Evolutionary conservation across 169 alveolate species (phyloP).

Genomic region (Cryptosporidium parvum): DNA sequence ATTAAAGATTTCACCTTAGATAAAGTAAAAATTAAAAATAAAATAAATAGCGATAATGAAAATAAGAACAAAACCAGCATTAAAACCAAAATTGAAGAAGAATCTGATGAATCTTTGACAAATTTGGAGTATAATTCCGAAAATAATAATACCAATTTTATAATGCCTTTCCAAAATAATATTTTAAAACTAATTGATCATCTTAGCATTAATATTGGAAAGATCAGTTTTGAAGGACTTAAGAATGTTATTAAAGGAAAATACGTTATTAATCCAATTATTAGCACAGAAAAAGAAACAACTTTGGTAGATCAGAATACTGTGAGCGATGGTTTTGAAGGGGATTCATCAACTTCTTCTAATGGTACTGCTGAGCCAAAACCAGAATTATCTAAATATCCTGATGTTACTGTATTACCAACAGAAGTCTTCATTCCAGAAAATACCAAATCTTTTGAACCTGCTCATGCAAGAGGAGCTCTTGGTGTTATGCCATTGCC

Average conservation of each 20-base stretch:
- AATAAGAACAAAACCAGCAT: slow-evolving; percentile 1
- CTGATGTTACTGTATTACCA: background rate
- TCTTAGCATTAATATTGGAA: slow-evolving; percentile 16
- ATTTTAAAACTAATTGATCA: slow-evolving; percentile 12
- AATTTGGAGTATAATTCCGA: slow-evolving; percentile 6
- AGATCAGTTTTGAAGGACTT: slow-evolving; percentile 3
- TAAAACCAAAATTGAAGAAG: background rate
- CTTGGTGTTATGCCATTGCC: background rate
- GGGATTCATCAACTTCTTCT: background rate
- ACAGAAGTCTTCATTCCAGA: slow-evolving; percentile 5
- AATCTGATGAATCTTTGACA: slow-evolving; percentile 10
- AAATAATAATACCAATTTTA: slow-evolving; percentile 20
- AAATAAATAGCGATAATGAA: background rate
- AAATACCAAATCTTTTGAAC: background rate
- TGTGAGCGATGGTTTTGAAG: background rate
- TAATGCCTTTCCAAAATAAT: slow-evolving; percentile 7
- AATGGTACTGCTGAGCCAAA: background rate
- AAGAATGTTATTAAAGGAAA: slow-evolving; percentile 36
- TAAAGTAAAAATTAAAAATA: slow-evolving; percentile 13
- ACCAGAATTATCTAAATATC: background rate
- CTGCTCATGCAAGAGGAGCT: background rate
- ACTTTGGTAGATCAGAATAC: background rate
- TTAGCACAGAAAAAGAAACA: background rate
- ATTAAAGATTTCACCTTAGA: slow-evolving; percentile 15
- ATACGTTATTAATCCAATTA: background rate